A percentile compares a stretch with the other conserved stretches of the same genome.
These are phyloP conservation scores for Collybia mongolica DNA, from an alignment of 768 basidiomycete species.

Conservation along the genomic window DNA sequence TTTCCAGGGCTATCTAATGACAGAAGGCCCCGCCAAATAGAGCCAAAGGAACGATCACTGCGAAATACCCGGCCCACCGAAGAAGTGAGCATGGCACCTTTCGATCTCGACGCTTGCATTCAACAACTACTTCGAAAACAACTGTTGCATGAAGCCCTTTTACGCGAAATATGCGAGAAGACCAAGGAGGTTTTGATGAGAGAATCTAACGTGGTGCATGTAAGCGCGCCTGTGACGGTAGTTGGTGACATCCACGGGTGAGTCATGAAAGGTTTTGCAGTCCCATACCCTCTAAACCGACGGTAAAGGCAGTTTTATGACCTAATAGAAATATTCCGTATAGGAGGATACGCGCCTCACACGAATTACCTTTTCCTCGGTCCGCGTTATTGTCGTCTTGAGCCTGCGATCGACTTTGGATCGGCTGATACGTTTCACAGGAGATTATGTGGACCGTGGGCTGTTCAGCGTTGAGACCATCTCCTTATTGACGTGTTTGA, in stretches of 20 bases:
- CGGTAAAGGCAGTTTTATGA: conserved; percentile 95
- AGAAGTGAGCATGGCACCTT: conserved; percentile 54
- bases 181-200: conserved; percentile 99
- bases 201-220: conserved; percentile 97
- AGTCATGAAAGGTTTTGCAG: conserved; percentile 30
- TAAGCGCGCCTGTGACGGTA: conserved; percentile 95
- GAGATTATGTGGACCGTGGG: conserved; percentile 98
- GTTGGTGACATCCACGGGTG: conserved; percentile 99
- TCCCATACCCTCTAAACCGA: conserved; percentile 28
- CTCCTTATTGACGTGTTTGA: conserved; percentile 93
- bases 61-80: conserved; percentile 16
- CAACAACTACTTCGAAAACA: conserved; percentile 88
- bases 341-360: conserved; percentile 94
- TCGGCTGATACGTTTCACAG: conserved; percentile 38
- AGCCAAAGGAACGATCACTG: conserved; percentile 32
- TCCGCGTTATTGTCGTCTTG: conserved; percentile 36
- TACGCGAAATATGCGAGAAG: conserved; percentile 99
- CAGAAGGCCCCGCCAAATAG: conserved; percentile 29
- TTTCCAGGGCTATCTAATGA: too few relatives aligned
- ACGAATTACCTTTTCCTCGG: conserved; percentile 99
- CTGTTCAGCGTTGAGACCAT: conserved; percentile 99
- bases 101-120: conserved; percentile 98
- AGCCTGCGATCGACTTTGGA: conserved; percentile 4
- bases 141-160: conserved; percentile 88
- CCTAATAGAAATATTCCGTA: conserved; percentile 97